Evolutionary conservation across 345 rosid species (phyloP).

Genomic region (Pistacia vera): DNA sequence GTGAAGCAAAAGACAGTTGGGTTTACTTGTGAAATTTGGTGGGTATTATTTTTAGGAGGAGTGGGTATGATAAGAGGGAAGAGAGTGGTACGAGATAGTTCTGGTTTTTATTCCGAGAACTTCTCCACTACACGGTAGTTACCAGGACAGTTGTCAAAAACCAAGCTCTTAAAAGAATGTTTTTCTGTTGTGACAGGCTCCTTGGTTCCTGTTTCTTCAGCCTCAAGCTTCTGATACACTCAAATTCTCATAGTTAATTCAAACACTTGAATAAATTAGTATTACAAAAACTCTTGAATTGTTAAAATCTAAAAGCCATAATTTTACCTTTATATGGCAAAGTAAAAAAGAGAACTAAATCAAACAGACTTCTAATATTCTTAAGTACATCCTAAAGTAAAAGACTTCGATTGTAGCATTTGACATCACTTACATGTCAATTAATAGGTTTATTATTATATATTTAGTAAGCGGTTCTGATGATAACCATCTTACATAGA

Average conservation of each 20-base stretch:
- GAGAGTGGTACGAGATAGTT: constrained; percentile 14
- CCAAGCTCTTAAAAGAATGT: neutral
- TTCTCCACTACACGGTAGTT: constrained; percentile 32
- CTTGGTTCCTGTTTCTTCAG: too few species aligned
- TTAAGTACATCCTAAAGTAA: too few species aligned
- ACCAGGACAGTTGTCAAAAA: constrained; percentile 28
- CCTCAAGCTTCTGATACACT: neutral
- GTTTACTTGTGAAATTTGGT: constrained; percentile 19
- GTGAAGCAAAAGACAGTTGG: constrained; percentile 23
- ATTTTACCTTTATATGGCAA: too few species aligned
- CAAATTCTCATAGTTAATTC: neutral
- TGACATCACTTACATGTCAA: too few species aligned
- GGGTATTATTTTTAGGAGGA: constrained; percentile 38
- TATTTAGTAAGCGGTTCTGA: neutral
- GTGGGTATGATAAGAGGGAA: constrained; percentile 43
- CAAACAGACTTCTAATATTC: too few species aligned
- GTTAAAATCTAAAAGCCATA: too few species aligned
- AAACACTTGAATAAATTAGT: too few species aligned
- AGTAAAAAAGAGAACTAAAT: too few species aligned
- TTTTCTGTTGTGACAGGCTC: neutral
- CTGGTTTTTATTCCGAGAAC: constrained; percentile 28
- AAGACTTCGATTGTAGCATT: too few species aligned
- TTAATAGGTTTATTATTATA: neutral
- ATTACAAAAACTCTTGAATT: too few species aligned
- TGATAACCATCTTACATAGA: neutral